Base-by-base conservation (phyloP, 371 early-diverging fungal species). In the Catenaria anguillulae region DNA sequence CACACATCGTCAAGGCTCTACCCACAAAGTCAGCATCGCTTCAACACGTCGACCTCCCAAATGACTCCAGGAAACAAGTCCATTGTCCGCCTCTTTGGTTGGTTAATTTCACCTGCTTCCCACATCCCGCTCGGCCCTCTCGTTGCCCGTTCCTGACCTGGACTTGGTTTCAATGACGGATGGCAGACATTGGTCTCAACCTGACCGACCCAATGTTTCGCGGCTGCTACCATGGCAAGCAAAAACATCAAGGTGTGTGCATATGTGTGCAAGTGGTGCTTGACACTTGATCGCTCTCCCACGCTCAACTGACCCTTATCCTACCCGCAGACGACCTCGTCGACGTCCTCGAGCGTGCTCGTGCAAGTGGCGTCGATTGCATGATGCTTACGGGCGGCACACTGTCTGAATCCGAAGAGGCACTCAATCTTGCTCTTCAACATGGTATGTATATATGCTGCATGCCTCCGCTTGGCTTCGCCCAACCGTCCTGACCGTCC, bases 121-220 rank as follows among this genome's bases (percentile, higher is more conserved):
- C n/a, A n/a, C n/a, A n/a, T n/a, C n/a, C n/a, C n/a, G n/a, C n/a
- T n/a, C n/a, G n/a, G n/a, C n/a, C n/a, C n/a, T n/a, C n/a, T n/a
- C n/a, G n/a, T n/a, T n/a, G n/a, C n/a, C n/a, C n/a, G n/a, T n/a
- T n/a, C n/a, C n/a, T n/a, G n/a, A n/a, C n/a, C n/a, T n/a, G 90
- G 90, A 60, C 87, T 92, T 70, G 92, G 84, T 31, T 82, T 82
- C 43, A 92, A 92, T 67, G 66, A 71, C 60, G 82, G 85, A 81
- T 73, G 48, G 63, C 26, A n/a, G 90, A 92, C 60, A 88, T 92
- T 70, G 92, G 84, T 33, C 83, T 83, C 42, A 92, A 92, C 63
- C 75, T 92, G 66, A 86, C 88, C 0, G 90, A 91, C 67, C 77
- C 83, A 36, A 84, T 90, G 82, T 92, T 89, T 67, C 76, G 79